Evolutionary conservation across 148 eudicot species (phyloP), one percentile per base, ranked within the genome.

Genomic region (Pharnaceum exiguum): DNA sequence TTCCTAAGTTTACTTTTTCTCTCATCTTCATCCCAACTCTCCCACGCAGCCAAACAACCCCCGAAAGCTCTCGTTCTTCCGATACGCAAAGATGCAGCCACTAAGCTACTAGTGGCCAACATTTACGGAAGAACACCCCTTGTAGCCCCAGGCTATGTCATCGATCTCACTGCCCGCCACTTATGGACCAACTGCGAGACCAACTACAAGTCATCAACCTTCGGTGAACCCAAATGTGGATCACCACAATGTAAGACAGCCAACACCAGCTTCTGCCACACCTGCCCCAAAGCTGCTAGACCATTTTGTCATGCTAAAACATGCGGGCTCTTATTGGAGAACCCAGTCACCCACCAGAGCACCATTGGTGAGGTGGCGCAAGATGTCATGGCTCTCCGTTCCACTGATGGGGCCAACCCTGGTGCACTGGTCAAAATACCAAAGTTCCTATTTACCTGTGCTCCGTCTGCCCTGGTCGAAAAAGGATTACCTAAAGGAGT

Each of bases 301-400:
- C 78, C 79, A 1, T 78, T 83, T 33, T 83, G 89, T 70, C 89
- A 86, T 40, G 71, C 71, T 56, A 78, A 86, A 62, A 70, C 84
- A 0, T 86, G 95, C 27, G 84, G 80, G 29, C 69, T 72, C 30
- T 21, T 37, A 0, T 47, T 62, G 3, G 67, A 69, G 30, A 86
- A 83, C 62, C 86, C 89, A 0, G 39, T 80, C 0, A 68, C 80
- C 18, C 71, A 50, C 24, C 63, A 55, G n/a, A 70, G 24, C 39
- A 71, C 73, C 15, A 43, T 72, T 0, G 79, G 80, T 8, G 86
- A 86, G 63, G 60, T 85, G 15, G 79, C 79, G 25, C 79, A 72
- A 65, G 88, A 82, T 18, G 59, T 70, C 9, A 35, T 82, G 5
- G 32, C 73, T 23, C 55, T 82, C 25, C 73, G 62, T 15, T 67